phyloP scores from a whole-genome alignment of 2,329 filamentous ascomycete species.

The Venturia nashicola region DNA sequence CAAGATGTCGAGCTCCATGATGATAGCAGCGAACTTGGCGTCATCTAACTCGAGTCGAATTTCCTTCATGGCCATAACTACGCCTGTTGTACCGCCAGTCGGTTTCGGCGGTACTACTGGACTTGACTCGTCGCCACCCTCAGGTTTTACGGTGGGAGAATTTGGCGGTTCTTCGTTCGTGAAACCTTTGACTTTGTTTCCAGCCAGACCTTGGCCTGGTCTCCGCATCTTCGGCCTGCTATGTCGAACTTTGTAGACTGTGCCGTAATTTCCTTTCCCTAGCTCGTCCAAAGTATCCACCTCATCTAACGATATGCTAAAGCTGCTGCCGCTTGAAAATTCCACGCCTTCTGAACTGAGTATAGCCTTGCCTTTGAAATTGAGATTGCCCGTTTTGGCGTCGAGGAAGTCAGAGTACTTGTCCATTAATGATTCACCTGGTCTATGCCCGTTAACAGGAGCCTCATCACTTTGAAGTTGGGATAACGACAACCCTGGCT shows the following conservation, averaged over 20 bases:
- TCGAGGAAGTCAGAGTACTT: conserved; percentile 77
- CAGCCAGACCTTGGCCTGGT: conserved; percentile 46
- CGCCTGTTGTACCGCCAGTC: conserved; percentile 49
- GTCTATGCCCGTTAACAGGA: conserved; percentile 15
- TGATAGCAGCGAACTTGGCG: conserved; percentile 89
- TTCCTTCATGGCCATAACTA: conserved; percentile 98
- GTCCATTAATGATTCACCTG: conserved; percentile 41
- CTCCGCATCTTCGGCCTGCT: conserved; percentile 54
- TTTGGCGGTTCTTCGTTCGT: conserved; percentile 20
- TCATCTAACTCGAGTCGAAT: conserved; percentile 92
- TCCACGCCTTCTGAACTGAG: conserved; percentile 84
- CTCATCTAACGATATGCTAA: conserved; percentile 91
- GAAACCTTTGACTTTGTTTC: conserved; percentile 33
- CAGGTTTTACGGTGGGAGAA: conserved; percentile 4
- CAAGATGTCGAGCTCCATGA: conserved; percentile 93
- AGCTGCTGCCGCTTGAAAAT: conserved; percentile 79
- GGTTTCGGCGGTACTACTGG: conserved; percentile 3
- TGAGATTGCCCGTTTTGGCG: conserved; percentile 79
- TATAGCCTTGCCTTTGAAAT: conserved; percentile 83
- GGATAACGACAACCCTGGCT: conserved; percentile 30
- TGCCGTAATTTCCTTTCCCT: conserved; percentile 96
- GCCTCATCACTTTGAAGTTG: conserved; percentile 22
- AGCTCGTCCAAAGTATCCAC: conserved; percentile 87
- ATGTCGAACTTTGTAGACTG: conserved; percentile 92
- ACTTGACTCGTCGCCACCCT: conserved; percentile 12